Evolutionary conservation across 1,284 basidiomycete species (phyloP).

Genomic region (Hypsizygus ulmarius): DNA sequence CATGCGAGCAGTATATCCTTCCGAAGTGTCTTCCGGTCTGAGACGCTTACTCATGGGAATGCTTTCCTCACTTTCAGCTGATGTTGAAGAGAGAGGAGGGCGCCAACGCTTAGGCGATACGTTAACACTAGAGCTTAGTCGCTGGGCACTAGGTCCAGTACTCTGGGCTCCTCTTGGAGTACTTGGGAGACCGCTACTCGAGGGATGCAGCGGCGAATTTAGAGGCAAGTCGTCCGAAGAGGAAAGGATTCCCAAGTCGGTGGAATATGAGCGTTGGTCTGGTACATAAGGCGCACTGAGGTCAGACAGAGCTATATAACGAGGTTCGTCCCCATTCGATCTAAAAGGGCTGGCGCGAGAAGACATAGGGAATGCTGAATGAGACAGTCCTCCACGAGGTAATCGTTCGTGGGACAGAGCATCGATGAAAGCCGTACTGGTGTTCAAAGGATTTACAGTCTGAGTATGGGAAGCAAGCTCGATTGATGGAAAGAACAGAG

Average conservation of each 20-base stretch:
- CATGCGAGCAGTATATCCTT: neutral
- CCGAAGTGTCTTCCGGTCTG: constrained; percentile 1
- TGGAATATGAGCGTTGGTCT: constrained; percentile 1
- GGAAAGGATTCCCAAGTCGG: constrained; percentile 3
- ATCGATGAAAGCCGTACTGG: neutral
- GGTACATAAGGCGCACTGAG: constrained; percentile 18
- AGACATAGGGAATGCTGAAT: constrained; percentile 12
- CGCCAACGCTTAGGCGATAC: constrained; percentile 10
- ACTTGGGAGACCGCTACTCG: constrained; percentile 3
- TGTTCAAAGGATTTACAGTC: neutral
- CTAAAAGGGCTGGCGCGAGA: constrained; percentile 6
- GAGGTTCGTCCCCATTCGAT: constrained; percentile 5
- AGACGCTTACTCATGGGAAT: constrained; percentile 10
- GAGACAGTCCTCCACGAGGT: constrained; percentile 2
- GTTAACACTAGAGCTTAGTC: neutral
- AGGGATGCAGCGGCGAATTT: neutral
- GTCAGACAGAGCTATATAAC: constrained; percentile 17
- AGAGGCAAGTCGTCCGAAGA: constrained; percentile 2
- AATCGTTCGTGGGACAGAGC: neutral
- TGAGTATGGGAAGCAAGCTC: neutral
- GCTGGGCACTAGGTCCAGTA: neutral
- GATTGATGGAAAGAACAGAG: neutral
- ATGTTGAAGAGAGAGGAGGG: constrained; percentile 14
- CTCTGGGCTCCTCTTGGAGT: constrained; percentile 13
- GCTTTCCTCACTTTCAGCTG: constrained; percentile 9